These are phyloP conservation scores for Colletotrichum sp. DNA, from an alignment of 2,329 filamentous ascomycete genomes.

Conservation along the genomic window DNA sequence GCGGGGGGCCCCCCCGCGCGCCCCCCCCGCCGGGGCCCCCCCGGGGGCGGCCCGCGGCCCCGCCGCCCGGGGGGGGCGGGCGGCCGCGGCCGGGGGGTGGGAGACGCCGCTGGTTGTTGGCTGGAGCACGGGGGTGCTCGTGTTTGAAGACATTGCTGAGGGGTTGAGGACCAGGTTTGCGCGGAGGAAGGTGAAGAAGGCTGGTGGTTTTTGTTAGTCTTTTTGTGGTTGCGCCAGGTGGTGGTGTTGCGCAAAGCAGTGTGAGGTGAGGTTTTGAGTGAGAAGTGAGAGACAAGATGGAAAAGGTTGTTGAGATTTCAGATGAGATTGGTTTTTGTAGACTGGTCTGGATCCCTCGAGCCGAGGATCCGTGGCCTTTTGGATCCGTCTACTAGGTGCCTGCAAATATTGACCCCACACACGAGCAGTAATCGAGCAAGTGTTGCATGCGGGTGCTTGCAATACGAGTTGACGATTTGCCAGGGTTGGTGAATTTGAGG, in stretches of 20 bases:
- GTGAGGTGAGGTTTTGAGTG: not conserved
- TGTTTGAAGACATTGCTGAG: conserved; percentile 66
- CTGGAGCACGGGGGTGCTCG: conserved; percentile 68
- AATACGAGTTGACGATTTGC: not conserved
- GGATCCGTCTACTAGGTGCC: not conserved
- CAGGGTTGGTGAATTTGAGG: not conserved
- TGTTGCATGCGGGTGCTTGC: not conserved
- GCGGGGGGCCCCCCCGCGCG: too few species aligned
- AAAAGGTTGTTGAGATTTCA: conserved; percentile 1
- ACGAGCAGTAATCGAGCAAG: conserved; percentile 19
- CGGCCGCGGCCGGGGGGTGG: too few species aligned
- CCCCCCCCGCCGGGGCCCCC: too few species aligned
- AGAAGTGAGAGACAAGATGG: not conserved
- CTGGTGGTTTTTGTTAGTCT: conserved; percentile 48
- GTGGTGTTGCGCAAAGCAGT: not conserved
- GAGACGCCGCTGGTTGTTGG: conserved; percentile 35
- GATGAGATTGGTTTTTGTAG: conserved; percentile 7
- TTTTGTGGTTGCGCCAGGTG: not conserved
- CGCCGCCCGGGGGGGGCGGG: too few species aligned
- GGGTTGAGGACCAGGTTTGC: conserved; percentile 77
- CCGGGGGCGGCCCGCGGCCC: too few species aligned
- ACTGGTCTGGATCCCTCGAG: not conserved
- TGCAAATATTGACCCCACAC: conserved; percentile 18
- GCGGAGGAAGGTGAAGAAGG: conserved; percentile 82
- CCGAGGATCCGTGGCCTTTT: not conserved